Conservation (phyloP, 441 rosid genomes). For the Populus hybrid region DNA sequence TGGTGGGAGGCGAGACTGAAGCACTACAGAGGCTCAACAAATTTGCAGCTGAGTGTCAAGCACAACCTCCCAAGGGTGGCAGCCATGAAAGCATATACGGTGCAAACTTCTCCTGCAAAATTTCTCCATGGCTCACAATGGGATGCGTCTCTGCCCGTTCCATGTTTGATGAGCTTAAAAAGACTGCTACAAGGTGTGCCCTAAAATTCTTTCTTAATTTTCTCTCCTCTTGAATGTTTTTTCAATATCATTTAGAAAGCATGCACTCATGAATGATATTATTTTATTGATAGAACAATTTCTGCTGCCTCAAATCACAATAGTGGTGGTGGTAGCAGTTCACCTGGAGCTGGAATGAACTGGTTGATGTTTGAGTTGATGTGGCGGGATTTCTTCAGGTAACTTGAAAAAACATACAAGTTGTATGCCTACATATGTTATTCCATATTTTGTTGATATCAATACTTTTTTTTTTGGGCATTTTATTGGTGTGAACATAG, state of each 20-base stretch:
- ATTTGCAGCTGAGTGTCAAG: conserved; percentile 73
- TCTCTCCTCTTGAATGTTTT: not conserved
- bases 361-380: conserved; percentile 88
- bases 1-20: conserved; percentile 95
- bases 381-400: conserved; percentile 99
- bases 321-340: conserved; percentile 33
- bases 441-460: not conserved
- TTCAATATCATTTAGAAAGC: not conserved
- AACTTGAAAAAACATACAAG: conserved; percentile 13
- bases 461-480: not conserved
- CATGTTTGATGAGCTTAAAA: conserved; percentile 87
- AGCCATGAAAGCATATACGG: conserved; percentile 60
- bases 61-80: conserved; percentile 64
- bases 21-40: conserved; percentile 68
- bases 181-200: conserved; percentile 56
- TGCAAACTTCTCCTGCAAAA: conserved; percentile 92
- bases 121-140: conserved; percentile 89
- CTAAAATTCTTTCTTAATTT: not conserved
- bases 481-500: not conserved
- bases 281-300: conserved; percentile 40
- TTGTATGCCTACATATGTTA: not conserved
- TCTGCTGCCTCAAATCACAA: conserved; percentile 41
- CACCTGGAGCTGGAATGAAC: conserved; percentile 62
- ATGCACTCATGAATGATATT: conserved; percentile 7
- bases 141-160: conserved; percentile 95